These are phyloP conservation scores for Boletus rubropictus DNA, from an alignment of 768 basidiomycete genomes.

Conservation along the genomic window DNA sequence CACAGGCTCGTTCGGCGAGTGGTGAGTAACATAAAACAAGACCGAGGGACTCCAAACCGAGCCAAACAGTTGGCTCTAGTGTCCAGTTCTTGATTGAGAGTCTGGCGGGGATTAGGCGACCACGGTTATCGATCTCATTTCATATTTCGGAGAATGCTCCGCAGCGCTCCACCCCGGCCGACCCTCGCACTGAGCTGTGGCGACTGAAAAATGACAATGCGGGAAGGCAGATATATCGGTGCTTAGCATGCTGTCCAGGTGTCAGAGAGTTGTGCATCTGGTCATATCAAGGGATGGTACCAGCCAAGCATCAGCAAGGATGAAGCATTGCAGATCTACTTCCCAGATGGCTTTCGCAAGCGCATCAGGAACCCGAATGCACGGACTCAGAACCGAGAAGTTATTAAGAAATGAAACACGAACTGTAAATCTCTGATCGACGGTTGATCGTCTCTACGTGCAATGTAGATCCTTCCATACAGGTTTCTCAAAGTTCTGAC, in stretches of 20 bases:
- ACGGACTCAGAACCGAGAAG: neutral
- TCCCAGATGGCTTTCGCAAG: neutral
- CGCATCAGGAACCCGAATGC: neutral
- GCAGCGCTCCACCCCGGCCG: slow-evolving; percentile 1
- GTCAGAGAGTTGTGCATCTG: neutral
- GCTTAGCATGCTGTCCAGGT: neutral
- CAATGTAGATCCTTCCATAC: slow-evolving; percentile 3
- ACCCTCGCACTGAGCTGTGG: neutral
- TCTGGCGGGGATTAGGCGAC: neutral
- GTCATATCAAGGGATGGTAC: neutral
- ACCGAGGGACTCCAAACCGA: neutral
- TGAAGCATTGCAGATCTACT: neutral
- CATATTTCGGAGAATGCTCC: slow-evolving; percentile 14
- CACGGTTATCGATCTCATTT: slow-evolving; percentile 1
- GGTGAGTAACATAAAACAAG: too few species aligned
- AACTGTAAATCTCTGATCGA: slow-evolving; percentile 13
- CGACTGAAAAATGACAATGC: neutral
- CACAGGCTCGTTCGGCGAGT: neutral
- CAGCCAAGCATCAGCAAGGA: neutral
- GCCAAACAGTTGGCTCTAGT: neutral
- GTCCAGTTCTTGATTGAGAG: neutral
- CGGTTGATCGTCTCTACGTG: slow-evolving; percentile 1
- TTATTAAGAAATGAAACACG: neutral
- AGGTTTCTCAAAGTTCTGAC: neutral
- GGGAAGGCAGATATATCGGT: neutral